These are phyloP conservation scores for Ophiostoma himal-ulmi DNA, from an alignment of 2,329 filamentous ascomycete genomes.

Conservation along the genomic window DNA sequence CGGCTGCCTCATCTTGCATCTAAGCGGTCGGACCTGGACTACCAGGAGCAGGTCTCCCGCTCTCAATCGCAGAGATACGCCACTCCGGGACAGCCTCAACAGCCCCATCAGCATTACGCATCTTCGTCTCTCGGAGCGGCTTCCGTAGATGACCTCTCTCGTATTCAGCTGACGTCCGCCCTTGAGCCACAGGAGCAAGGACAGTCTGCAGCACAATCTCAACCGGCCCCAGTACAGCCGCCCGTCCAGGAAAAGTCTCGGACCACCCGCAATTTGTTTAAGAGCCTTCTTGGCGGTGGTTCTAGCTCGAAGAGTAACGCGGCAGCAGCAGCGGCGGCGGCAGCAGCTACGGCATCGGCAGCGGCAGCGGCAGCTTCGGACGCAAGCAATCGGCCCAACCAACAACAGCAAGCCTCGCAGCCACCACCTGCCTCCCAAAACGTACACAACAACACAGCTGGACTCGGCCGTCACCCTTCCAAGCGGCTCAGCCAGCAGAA, in stretches of 20 bases:
- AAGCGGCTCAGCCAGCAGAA: constrained; percentile 49
- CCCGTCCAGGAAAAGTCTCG: constrained; percentile 40
- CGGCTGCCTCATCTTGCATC: constrained; percentile 29
- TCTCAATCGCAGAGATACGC: constrained; percentile 49
- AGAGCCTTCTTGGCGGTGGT: constrained; percentile 46
- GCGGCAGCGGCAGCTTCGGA: constrained; percentile 13
- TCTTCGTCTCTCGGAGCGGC: constrained; percentile 31
- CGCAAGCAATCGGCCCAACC: constrained; percentile 3
- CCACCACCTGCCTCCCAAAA: constrained; percentile 28
- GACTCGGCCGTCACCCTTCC: constrained; percentile 50
- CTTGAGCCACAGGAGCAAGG: constrained; percentile 25
- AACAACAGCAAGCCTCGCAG: constrained; percentile 10
- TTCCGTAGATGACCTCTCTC: constrained; percentile 41
- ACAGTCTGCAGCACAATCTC: constrained; percentile 18
- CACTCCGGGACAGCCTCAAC: constrained; percentile 30
- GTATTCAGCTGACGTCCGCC: constrained; percentile 30
- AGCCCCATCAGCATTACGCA: constrained; percentile 33
- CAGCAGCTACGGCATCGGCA: constrained; percentile 18
- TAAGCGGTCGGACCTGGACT: constrained; percentile 35
- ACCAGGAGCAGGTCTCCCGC: constrained; percentile 44
- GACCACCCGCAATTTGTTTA: constrained; percentile 50
- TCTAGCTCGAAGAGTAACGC: constrained; percentile 31
- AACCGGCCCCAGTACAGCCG: constrained; percentile 23
- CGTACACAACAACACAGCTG: constrained; percentile 45
- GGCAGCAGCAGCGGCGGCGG: constrained; percentile 27